A percentile compares a stretch with the other conserved stretches of the same genome.
Conservation (phyloP, 352 stramenopile species). For the Lagenidium sp. region DNA sequence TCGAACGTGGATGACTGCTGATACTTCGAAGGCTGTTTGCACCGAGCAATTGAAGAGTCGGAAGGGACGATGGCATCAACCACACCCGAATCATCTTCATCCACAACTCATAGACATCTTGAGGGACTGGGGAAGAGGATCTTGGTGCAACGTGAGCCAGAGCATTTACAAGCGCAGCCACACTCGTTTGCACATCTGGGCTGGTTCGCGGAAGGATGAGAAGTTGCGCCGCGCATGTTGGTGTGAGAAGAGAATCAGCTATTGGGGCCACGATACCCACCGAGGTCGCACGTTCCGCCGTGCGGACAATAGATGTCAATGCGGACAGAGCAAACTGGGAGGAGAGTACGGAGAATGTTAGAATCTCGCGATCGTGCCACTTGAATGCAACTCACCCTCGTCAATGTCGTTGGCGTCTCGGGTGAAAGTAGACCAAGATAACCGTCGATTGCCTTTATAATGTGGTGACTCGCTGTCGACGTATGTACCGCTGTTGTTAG, state of each 20-base stretch:
- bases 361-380: no score
- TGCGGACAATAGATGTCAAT: slow-evolving; percentile 9
- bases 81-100: slow-evolving; percentile 51
- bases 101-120: slow-evolving; percentile 47
- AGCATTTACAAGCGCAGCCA: slow-evolving; percentile 30
- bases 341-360: no score
- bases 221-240: slow-evolving; percentile 24
- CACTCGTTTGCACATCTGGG: slow-evolving; percentile 26
- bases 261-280: no score
- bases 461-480: no score
- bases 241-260: slow-evolving; percentile 27
- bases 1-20: slow-evolving; percentile 31
- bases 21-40: slow-evolving; percentile 45
- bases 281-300: slow-evolving; percentile 12
- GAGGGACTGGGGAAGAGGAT: slow-evolving; percentile 16
- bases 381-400: no score
- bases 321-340: slow-evolving; percentile 30
- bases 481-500: no score
- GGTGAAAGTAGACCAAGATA: slow-evolving; percentile 40
- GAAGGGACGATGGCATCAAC: slow-evolving; percentile 5
- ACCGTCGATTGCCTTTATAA: slow-evolving; percentile 3
- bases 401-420: slow-evolving; percentile 40
- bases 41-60: slow-evolving; percentile 25
- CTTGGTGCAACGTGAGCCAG: slow-evolving; percentile 36
- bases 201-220: slow-evolving; percentile 27